Evolutionary conservation across 257 asterid species (phyloP).

Genomic region (Linaria vulgaris): DNA sequence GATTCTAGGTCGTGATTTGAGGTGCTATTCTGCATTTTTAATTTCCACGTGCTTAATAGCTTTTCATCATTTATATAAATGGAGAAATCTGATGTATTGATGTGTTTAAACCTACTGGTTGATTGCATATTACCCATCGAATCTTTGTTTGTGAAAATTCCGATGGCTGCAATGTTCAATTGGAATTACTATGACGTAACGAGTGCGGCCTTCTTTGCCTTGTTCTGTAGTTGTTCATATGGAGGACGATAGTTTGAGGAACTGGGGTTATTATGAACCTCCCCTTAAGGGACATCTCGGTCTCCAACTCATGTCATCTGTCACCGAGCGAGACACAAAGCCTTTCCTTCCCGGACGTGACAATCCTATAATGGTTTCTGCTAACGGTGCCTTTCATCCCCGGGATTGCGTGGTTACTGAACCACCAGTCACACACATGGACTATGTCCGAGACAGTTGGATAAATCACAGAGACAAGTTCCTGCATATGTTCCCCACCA

Average conservation of each 20-base stretch:
- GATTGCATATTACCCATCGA: conserved; percentile 12
- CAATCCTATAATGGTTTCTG: conserved; percentile 51
- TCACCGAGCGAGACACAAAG: conserved; percentile 70
- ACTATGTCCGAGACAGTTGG: conserved; percentile 80
- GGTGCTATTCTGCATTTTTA: conserved; percentile 8
- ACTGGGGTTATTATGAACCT: conserved; percentile 95
- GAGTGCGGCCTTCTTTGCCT: conserved; percentile 26
- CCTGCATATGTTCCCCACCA: conserved; percentile 70
- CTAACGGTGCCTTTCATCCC: conserved; percentile 62
- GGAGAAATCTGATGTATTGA: conserved; percentile 8
- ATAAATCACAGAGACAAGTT: conserved; percentile 76
- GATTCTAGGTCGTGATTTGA: neutral
- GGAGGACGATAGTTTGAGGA: conserved; percentile 89
- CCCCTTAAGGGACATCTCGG: conserved; percentile 64
- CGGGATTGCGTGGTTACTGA: conserved; percentile 61
- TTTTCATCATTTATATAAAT: neutral
- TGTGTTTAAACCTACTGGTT: neutral
- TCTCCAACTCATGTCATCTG: conserved; percentile 82
- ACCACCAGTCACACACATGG: conserved; percentile 65
- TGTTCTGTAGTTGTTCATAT: conserved; percentile 58
- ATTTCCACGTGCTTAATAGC: conserved; percentile 1
- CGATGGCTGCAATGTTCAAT: conserved; percentile 20
- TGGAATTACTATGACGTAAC: conserved; percentile 25
- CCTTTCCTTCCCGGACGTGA: conserved; percentile 67
- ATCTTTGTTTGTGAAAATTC: conserved; percentile 19